Percentiles rank a stretch among this genome's conserved stretches.
phyloP scores from a whole-genome alignment of 305 asterid genomes.

The Solanum aculeatissimum region DNA sequence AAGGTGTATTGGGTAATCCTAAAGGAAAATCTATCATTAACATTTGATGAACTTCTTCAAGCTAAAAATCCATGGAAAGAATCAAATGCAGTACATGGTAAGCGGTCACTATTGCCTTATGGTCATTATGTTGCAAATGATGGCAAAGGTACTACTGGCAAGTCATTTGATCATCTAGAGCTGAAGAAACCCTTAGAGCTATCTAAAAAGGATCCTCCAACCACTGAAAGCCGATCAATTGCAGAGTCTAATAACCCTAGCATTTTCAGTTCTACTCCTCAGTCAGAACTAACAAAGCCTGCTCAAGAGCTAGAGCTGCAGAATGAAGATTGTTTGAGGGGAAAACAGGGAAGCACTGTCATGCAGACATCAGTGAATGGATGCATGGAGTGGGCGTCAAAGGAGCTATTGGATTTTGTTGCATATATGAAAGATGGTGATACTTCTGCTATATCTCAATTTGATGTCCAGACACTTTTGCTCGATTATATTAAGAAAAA shows the following conservation, averaged over 20 bases:
- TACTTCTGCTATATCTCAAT: conserved; percentile 39
- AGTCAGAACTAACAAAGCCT: neutral
- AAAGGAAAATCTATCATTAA: conserved; percentile 54
- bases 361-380: conserved; percentile 3
- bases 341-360: neutral
- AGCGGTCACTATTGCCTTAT: conserved; percentile 13
- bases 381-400: conserved; percentile 26
- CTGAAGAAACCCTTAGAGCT: conserved; percentile 22
- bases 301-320: neutral
- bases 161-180: conserved; percentile 29
- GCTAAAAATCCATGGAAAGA: conserved; percentile 54
- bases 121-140: conserved; percentile 16
- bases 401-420: conserved; percentile 53
- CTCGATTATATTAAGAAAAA: conserved; percentile 68
- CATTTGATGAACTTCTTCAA: conserved; percentile 52
- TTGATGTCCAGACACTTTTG: conserved; percentile 62
- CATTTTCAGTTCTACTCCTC: neutral
- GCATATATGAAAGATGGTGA: conserved; percentile 77
- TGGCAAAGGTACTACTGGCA: conserved; percentile 14
- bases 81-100: conserved; percentile 20
- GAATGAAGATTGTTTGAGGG: conserved; percentile 1
- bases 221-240: conserved; percentile 13
- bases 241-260: neutral
- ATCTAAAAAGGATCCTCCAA: conserved; percentile 17
- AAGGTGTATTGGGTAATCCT: conserved; percentile 75